A percentile compares a stretch with the other conserved stretches of the same genome.
phyloP scores from a whole-genome alignment of 1,284 basidiomycete species.

The Ceratobasidium sp. region DNA sequence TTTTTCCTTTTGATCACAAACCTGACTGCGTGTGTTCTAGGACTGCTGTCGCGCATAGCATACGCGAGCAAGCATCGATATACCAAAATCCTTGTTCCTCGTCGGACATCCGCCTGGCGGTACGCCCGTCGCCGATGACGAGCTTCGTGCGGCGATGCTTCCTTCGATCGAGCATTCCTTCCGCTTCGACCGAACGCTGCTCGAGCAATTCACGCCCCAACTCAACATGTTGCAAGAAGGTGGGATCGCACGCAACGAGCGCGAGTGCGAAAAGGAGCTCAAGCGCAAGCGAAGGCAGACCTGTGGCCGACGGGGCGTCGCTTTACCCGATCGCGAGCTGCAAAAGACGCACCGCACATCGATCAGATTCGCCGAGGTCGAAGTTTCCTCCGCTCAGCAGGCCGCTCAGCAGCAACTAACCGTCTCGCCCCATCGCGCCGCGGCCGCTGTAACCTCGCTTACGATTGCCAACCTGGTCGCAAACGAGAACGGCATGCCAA shows the following conservation, averaged over 20 bases:
- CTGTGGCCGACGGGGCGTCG: conserved; percentile 87
- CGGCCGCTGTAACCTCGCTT: conserved; percentile 82
- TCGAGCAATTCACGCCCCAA: conserved; percentile 87
- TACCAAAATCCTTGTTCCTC: conserved; percentile 94
- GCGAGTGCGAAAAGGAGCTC: conserved; percentile 92
- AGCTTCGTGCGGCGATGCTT: conserved; percentile 89
- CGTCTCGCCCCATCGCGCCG: conserved; percentile 73
- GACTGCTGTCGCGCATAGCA: conserved; percentile 94
- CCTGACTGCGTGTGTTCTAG: conserved; percentile 58
- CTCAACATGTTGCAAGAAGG: conserved; percentile 90
- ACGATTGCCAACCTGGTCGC: conserved; percentile 87
- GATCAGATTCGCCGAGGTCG: conserved; percentile 83
- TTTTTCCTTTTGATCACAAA: background rate
- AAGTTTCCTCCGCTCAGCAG: conserved; percentile 51
- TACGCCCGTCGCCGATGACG: conserved; percentile 85
- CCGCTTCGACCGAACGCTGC: conserved; percentile 69
- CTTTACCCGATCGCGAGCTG: conserved; percentile 92
- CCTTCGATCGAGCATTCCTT: conserved; percentile 73
- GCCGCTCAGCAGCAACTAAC: conserved; percentile 62
- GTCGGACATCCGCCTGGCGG: conserved; percentile 89
- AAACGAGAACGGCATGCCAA: conserved; percentile 74
- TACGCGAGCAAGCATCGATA: conserved; percentile 93
- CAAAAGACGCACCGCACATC: conserved; percentile 91
- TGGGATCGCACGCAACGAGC: conserved; percentile 89
- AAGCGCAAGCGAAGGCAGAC: conserved; percentile 87